A percentile compares a stretch with the other conserved stretches of the same genome.
Evolutionary conservation across 2,329 filamentous ascomycete genomes (phyloP).

Genomic region (Penicillium palitans): DNA sequence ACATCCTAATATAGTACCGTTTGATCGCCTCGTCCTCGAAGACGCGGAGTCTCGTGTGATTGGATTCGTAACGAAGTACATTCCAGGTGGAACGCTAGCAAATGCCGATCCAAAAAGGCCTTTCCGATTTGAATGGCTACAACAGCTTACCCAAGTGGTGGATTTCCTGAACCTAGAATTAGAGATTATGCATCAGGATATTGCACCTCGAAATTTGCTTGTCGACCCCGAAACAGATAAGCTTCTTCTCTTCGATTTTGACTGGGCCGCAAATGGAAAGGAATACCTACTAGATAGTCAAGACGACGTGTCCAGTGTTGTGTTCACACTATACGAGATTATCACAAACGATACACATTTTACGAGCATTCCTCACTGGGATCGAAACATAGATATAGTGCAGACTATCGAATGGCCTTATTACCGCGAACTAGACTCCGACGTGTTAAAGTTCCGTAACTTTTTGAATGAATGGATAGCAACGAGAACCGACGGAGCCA

Average conservation of each 20-base stretch:
- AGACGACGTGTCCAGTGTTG: slow-evolving; percentile 28
- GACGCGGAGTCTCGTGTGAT: slow-evolving; percentile 28
- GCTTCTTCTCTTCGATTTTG: slow-evolving; percentile 30
- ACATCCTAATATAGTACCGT: slow-evolving; percentile 32
- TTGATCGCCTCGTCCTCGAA: slow-evolving; percentile 29
- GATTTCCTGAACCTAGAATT: slow-evolving; percentile 28
- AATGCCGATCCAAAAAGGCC: slow-evolving; percentile 22
- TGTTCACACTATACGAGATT: slow-evolving; percentile 30
- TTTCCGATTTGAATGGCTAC: slow-evolving; percentile 28
- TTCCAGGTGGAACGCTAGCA: slow-evolving; percentile 30
- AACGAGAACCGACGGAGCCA: slow-evolving; percentile 9
- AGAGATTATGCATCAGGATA: slow-evolving; percentile 37
- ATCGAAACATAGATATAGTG: slow-evolving; percentile 26
- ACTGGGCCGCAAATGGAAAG: slow-evolving; percentile 22
- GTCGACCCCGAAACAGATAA: slow-evolving; percentile 25
- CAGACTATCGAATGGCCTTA: slow-evolving; percentile 21
- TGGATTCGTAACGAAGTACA: slow-evolving; percentile 30
- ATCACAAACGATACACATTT: slow-evolving; percentile 30
- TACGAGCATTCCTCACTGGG: slow-evolving; percentile 23
- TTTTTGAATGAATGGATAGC: slow-evolving; percentile 23
- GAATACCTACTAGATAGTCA: slow-evolving; percentile 19
- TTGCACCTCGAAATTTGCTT: slow-evolving; percentile 33
- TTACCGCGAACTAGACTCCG: slow-evolving; percentile 21
- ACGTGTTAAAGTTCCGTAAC: slow-evolving; percentile 19
- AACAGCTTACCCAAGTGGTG: slow-evolving; percentile 26